A percentile compares a stretch with the other conserved stretches of the same genome.
phyloP scores from a whole-genome alignment of 176 grass and related monocot genomes.

The Juncus effusus region DNA sequence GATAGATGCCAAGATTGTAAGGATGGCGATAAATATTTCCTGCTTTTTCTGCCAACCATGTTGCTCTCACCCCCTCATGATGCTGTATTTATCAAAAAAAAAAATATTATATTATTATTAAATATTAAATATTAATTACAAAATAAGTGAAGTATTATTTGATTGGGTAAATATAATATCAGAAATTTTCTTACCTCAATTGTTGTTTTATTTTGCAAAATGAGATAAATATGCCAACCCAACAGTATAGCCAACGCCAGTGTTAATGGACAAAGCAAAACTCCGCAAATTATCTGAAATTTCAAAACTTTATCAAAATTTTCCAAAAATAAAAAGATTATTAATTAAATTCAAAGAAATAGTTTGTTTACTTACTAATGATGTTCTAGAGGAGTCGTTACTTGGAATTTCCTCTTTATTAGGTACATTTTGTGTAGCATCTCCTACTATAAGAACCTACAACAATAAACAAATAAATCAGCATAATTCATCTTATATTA shows the following conservation, averaged over 20 bases:
- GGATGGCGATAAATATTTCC: slow-evolving; percentile 87
- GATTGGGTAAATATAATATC: slow-evolving; percentile 12
- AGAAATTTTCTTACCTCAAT: slow-evolving; percentile 65
- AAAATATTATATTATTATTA: too few species aligned
- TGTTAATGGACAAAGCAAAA: slow-evolving; percentile 64
- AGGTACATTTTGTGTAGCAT: slow-evolving; percentile 40
- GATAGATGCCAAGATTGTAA: slow-evolving; percentile 73
- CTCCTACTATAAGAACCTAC: slow-evolving; percentile 66
- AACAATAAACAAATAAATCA: slow-evolving; percentile 25
- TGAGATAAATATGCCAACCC: slow-evolving; percentile 89
- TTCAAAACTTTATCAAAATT: not conserved
- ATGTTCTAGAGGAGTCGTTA: slow-evolving; percentile 74
- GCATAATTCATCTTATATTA: slow-evolving; percentile 15
- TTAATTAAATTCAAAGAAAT: slow-evolving; percentile 20
- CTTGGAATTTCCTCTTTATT: slow-evolving; percentile 47
- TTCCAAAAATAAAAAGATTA: slow-evolving; percentile 3
- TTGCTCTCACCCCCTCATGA: slow-evolving; percentile 92
- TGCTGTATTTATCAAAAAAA: slow-evolving; percentile 51
- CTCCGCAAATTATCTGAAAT: slow-evolving; percentile 68
- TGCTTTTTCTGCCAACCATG: slow-evolving; percentile 85
- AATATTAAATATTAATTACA: slow-evolving; percentile 17
- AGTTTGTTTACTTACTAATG: slow-evolving; percentile 53
- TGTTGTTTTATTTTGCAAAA: slow-evolving; percentile 98
- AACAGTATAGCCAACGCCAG: slow-evolving; percentile 59
- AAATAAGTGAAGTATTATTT: not conserved